Base-by-base conservation (phyloP, 2,329 filamentous ascomycete genomes). In the Sclerotinia spermophila region DNA sequence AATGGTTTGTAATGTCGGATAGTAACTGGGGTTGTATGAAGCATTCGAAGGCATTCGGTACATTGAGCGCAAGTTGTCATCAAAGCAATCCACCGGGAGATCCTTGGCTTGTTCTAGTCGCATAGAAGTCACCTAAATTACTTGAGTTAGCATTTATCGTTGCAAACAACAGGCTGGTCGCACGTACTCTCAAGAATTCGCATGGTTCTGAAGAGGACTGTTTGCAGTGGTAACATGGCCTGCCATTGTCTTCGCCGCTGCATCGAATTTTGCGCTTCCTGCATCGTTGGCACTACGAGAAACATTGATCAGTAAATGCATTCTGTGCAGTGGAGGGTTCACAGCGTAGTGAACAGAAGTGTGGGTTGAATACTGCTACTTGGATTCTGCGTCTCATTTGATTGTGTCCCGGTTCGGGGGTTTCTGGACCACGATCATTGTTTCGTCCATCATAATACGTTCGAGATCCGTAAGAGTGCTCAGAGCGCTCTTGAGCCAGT, bases 251-350 rank as follows among this genome's bases (percentile, higher is more conserved):
- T 45, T 97, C 93, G 58, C 95, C 95, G 77, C 92, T 97, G 82
- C 95, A 98, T 76, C 93, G 91, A 77, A 98, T 98, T 84, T 98
- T 98, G 71, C 95, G 88, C 82, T 95, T 94, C 72, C 95, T 89
- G 81, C 95, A 98, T 75, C 95, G 89, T 48, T 89, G 88, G 80
- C 95, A 98, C 95, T 97, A 74, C 30, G 30, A 44, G 69, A 71
- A 44, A 61, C 51, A 69, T n/a, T 70, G 58, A 30, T 66, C 35
- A 69, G 67, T 40, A 44, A 65, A 55, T 21, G 1, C 30, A 27
- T 13, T 58, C 30, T 53, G 60, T 64, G 30, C 45, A 5, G 11
- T 13, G 48, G 24, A 38, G 51, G 0, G n/a, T 42, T 51, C 10
- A 35, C 21, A 30, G 24, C 17, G 35, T n/a, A 35, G 40, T 30